Evolutionary conservation across 1,139 yeast genomes (phyloP).

Genomic region (Saccharomycopsis hybrid): DNA sequence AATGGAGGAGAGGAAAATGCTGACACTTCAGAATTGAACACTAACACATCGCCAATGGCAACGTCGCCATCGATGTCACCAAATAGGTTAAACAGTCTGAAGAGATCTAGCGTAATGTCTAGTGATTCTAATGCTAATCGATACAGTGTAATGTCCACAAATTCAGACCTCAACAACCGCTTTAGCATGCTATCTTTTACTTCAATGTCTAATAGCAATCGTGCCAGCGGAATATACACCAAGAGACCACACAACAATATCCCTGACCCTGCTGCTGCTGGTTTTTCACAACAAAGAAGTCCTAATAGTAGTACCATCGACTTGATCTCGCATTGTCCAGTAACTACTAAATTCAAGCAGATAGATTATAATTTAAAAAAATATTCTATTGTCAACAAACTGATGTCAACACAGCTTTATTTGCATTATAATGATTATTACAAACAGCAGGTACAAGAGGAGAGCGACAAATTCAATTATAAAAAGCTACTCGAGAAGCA

Average conservation of each 20-base stretch:
- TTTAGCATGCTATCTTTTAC: constrained; percentile 6
- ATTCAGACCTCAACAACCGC: constrained; percentile 3
- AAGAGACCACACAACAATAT: not conserved
- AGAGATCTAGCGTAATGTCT: constrained; percentile 11
- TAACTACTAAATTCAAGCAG: constrained; percentile 7
- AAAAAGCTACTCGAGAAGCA: not conserved
- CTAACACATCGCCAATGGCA: not conserved
- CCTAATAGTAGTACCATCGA: not conserved
- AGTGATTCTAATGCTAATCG: constrained; percentile 4
- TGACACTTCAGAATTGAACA: not conserved
- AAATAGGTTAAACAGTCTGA: constrained; percentile 9
- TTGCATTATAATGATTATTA: constrained; percentile 5
- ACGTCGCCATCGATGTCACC: constrained; percentile 15
- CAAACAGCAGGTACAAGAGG: not conserved
- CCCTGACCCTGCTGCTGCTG: not conserved
- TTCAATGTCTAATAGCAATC: not conserved
- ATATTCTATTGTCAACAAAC: not conserved
- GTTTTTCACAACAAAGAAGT: not conserved
- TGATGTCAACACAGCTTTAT: constrained; percentile 10
- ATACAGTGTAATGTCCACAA: constrained; percentile 2
- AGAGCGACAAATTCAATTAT: not conserved
- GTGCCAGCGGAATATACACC: constrained; percentile 1
- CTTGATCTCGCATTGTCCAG: constrained; percentile 9
- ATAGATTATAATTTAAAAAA: constrained; percentile 3
- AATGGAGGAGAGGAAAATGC: constrained; percentile 4